phyloP scores from a whole-genome alignment of 768 basidiomycete genomes.

The Boletus eberwhitei region DNA sequence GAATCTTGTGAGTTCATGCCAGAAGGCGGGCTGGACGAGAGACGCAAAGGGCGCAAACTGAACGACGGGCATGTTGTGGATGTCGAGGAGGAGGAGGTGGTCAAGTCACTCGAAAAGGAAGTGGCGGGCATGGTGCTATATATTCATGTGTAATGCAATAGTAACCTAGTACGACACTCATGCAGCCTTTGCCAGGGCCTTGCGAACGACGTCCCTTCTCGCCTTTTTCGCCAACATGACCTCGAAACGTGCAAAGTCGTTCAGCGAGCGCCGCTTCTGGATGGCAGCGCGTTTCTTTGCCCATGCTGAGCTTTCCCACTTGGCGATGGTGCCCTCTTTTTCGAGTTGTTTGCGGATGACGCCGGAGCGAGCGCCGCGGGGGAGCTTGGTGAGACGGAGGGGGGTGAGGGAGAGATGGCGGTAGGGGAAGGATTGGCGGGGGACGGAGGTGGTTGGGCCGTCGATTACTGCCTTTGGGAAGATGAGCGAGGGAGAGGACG shows the following conservation, averaged over 20 bases:
- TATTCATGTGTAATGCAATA: constrained; percentile 3
- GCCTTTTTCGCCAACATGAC: constrained; percentile 89
- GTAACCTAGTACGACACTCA: constrained; percentile 5
- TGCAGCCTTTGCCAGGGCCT: constrained; percentile 54
- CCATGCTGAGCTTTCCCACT: constrained; percentile 90
- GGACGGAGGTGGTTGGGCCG: constrained; percentile 86
- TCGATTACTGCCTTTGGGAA: constrained; percentile 83
- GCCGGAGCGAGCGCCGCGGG: constrained; percentile 82
- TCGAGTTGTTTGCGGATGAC: constrained; percentile 83
- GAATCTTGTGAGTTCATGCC: constrained; percentile 83
- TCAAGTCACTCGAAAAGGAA: constrained; percentile 10
- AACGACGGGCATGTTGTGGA: constrained; percentile 50
- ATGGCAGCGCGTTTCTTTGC: constrained; percentile 79
- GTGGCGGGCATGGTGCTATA: neutral
- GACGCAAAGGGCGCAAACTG: constrained; percentile 91
- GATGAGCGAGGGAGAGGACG: neutral
- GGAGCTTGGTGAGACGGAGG: constrained; percentile 75
- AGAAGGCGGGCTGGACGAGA: constrained; percentile 85
- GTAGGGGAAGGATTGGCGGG: constrained; percentile 90
- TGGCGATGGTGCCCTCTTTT: constrained; percentile 76
- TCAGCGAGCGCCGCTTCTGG: constrained; percentile 68
- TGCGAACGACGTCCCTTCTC: constrained; percentile 75
- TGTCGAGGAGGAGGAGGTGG: neutral
- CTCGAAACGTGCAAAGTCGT: constrained; percentile 90
- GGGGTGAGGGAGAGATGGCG: constrained; percentile 91